Evolutionary conservation across 2,329 filamentous ascomycete genomes (phyloP), one percentile per base, ranked within the genome.

Genomic region (Fusarium napiforme): DNA sequence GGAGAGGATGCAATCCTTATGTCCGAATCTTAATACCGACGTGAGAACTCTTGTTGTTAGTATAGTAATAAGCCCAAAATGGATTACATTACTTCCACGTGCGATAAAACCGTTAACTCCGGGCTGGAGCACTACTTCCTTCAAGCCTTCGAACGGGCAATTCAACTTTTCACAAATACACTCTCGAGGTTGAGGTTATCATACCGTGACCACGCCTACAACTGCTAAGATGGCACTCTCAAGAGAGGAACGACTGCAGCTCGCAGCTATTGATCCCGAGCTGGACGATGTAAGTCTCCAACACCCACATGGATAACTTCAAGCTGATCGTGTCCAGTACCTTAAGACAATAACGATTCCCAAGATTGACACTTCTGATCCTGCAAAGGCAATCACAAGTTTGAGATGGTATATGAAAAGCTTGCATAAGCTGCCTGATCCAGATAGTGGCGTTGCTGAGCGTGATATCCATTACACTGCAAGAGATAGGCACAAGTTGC

Each of bases 351-450:
- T 14, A 4, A 40, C 5, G 0, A 30, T 64, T 64, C 57, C 61
- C 5, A 30, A 43, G 4, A 18, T 62, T 7, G 57, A 64, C 14
- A 62, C 37, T 11, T 64, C 61, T 21, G 23, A 64, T 15, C 23
- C 56, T 5, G 1, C 23, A 4, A 62, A 43, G 10, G 36, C 30
- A 7, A 61, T 64, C 1, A 21, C 30, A n/a, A 23, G 32, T 1
- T 32, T 64, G 23, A 64, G 61, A 62, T 62, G 61, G 57, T 62
- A 64, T 6, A 64, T 64, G 56, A 18, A 50, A 15, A 62, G 45
- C 16, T 9, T 50, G 8, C 37, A 64, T 3, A 34, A 43, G 15
- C 49, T n/a, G 8, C 23, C 34, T 0, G 28, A 42, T 11, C 37
- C 8, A 5, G 37, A 50, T 5, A 32, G 26, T 7, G 57, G 14